Percentiles rank a stretch among this genome's conserved stretches.
Evolutionary conservation across 176 grass and related monocot species (phyloP).

Genomic region (Elaeis guineensis): DNA sequence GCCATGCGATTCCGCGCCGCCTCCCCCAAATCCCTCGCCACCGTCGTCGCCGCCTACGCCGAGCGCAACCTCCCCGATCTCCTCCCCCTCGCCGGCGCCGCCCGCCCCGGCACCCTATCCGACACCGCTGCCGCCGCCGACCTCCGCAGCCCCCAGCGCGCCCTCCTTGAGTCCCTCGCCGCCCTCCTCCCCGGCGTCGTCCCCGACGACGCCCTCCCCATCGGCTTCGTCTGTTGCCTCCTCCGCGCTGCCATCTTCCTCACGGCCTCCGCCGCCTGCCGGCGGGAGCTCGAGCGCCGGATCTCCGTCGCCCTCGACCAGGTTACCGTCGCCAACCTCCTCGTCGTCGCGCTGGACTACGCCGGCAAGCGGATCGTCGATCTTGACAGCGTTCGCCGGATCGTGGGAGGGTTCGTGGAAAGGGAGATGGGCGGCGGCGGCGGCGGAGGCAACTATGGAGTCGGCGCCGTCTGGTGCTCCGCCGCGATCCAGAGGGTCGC

Average conservation of each 20-base stretch:
- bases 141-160: conserved; percentile 1
- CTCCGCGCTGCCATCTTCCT: conserved; percentile 37
- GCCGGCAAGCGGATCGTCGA: conserved; percentile 30
- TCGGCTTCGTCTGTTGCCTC: conserved; percentile 52
- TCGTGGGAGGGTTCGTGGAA: conserved; percentile 54
- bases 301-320: conserved; percentile 48
- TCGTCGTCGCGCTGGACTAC: conserved; percentile 37
- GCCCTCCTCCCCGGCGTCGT: conserved; percentile 31
- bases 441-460: conserved; percentile 1
- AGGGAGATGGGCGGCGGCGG: neutral
- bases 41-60: conserved; percentile 29
- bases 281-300: conserved; percentile 59
- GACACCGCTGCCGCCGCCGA: neutral
- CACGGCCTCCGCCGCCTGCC: conserved; percentile 21
- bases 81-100: neutral
- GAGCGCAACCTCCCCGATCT: conserved; percentile 38
- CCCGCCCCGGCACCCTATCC: conserved; percentile 3
- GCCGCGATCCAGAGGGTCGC: conserved; percentile 50
- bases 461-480: conserved; percentile 7
- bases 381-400: conserved; percentile 47
- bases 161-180: conserved; percentile 37
- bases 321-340: conserved; percentile 41
- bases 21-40: conserved; percentile 23
- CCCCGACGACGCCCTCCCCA: conserved; percentile 31
- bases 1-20: conserved; percentile 37